Percentiles rank a stretch among this genome's conserved stretches.
Conservation (phyloP, 768 basidiomycete genomes). For the Suillus discolor region DNA sequence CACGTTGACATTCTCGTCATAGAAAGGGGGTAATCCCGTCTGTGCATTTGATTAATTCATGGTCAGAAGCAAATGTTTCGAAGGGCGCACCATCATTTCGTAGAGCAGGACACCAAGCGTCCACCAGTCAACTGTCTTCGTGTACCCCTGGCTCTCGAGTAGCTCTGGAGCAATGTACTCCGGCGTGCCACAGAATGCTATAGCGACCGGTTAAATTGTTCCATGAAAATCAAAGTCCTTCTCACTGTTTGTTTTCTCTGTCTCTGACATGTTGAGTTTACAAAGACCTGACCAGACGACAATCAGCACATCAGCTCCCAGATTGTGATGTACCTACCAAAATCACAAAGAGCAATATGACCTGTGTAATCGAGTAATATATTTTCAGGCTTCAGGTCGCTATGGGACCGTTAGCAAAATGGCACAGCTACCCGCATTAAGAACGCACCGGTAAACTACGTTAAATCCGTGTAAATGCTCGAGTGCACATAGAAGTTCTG, state of each 20-base stretch:
- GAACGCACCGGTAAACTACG: constrained; percentile 88
- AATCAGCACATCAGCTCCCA: constrained; percentile 3
- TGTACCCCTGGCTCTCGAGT: constrained; percentile 95
- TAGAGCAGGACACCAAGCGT: constrained; percentile 94
- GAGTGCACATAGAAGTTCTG: constrained; percentile 92
- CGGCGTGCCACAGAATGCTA: constrained; percentile 97
- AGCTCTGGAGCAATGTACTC: constrained; percentile 99
- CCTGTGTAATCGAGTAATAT: constrained; percentile 97
- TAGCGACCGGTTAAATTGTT: constrained; percentile 11
- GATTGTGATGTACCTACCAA: constrained; percentile 50
- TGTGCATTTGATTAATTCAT: constrained; percentile 33
- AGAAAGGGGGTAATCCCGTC: constrained; percentile 97
- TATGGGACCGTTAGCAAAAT: constrained; percentile 28
- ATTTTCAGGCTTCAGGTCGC: constrained; percentile 97
- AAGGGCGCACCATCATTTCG: constrained; percentile 82
- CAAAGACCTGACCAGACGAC: constrained; percentile 59
- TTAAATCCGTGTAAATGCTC: constrained; percentile 98
- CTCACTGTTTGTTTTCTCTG: constrained; percentile 95
- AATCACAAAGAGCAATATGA: constrained; percentile 97
- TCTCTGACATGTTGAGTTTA: constrained; percentile 96
- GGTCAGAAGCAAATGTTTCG: background rate
- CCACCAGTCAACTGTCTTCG: constrained; percentile 99
- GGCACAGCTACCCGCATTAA: constrained; percentile 1
- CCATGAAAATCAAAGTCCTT: constrained; percentile 1
- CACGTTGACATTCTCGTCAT: constrained; percentile 97